Evolutionary conservation across 805 yeast genomes (phyloP).

Genomic region (Ogataea chonburiensis): DNA sequence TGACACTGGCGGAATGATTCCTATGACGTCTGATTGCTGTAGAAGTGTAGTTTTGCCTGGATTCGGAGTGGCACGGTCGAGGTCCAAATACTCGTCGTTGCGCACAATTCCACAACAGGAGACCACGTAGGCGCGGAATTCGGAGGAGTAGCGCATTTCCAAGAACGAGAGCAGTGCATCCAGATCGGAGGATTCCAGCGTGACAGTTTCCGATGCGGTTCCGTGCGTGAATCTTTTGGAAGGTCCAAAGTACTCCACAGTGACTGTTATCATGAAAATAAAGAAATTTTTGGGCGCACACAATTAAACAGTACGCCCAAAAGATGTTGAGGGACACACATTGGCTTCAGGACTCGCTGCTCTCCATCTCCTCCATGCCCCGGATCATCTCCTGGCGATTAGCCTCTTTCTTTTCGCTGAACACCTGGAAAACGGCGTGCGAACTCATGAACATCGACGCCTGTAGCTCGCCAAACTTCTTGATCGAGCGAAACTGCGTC

Average conservation of each 20-base stretch:
- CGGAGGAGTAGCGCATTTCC: slow-evolving; percentile 13
- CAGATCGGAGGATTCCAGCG: slow-evolving; percentile 8
- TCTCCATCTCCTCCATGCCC: slow-evolving; percentile 10
- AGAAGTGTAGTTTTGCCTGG: slow-evolving; percentile 14
- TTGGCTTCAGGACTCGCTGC: slow-evolving; percentile 1
- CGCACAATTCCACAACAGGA: slow-evolving; percentile 29
- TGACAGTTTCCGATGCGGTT: slow-evolving; percentile 14
- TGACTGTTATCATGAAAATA: slow-evolving; percentile 14
- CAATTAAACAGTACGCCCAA: no score
- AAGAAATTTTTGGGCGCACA: slow-evolving; percentile 1
- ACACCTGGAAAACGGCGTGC: slow-evolving; percentile 30
- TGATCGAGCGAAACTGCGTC: slow-evolving; percentile 27
- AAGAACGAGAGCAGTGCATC: slow-evolving; percentile 8
- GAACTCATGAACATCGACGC: slow-evolving; percentile 32
- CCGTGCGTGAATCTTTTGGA: slow-evolving; percentile 29
- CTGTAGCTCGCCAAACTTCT: slow-evolving; percentile 29
- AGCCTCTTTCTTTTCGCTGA: slow-evolving; percentile 29
- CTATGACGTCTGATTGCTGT: slow-evolving; percentile 23
- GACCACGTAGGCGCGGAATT: slow-evolving; percentile 24
- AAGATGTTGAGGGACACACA: no score
- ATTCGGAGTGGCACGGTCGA: slow-evolving; percentile 14
- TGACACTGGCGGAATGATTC: slow-evolving; percentile 34
- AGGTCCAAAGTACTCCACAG: slow-evolving; percentile 34
- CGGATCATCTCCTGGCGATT: slow-evolving; percentile 18
- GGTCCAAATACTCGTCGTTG: slow-evolving; percentile 29